Base-by-base conservation (phyloP, 2,329 filamentous ascomycete genomes). In the Microdochium bolleyi region DNA sequence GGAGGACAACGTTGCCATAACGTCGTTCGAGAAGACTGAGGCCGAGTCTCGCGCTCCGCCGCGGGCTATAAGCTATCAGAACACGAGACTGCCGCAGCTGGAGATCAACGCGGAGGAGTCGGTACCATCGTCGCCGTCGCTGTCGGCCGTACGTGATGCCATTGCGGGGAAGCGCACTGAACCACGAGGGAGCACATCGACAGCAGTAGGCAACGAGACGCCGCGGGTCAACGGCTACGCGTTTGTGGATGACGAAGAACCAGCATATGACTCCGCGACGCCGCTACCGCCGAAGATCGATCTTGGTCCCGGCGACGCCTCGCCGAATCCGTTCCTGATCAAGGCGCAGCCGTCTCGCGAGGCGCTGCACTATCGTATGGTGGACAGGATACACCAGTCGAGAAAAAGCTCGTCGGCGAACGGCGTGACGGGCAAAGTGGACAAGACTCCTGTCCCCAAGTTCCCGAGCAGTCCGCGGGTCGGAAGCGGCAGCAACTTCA, bases 221-320 rank as follows among this genome's bases (percentile, higher is more conserved):
- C 94, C 92, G 0, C 80, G 89, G 2, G 89, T 97, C 0, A 95
- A 95, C 57, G 94, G 94, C 1, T 99, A 96, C 67, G 82, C 90
- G 0, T 97, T 96, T 69, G 92, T 99, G 34, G 91, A 96, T 60
- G 90, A 95, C 53, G 88, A 87, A 49, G 77, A 80, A 41, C 79
- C 81, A 0, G 77, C 77, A 16, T 62, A 75, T 51, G 75, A 76
- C 50, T 60, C 68, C 9, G 72, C 73, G 16, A 60, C 63, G 1
- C 62, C 67, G 8, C 56, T 65, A 48, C 41, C 19, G 9, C 70
- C 74, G n/a, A 57, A 72, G 56, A 76, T 87, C 62, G 70, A 84
- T 52, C 71, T 88, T 8, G 79, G 83, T 1, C 73, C 78, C 10
- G 77, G 79, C 14, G 78, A 84, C 61, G 68, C 79, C n/a, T 81